phyloP scores from a whole-genome alignment of 1,284 basidiomycete species.

The Ceratobasidium sp. region DNA sequence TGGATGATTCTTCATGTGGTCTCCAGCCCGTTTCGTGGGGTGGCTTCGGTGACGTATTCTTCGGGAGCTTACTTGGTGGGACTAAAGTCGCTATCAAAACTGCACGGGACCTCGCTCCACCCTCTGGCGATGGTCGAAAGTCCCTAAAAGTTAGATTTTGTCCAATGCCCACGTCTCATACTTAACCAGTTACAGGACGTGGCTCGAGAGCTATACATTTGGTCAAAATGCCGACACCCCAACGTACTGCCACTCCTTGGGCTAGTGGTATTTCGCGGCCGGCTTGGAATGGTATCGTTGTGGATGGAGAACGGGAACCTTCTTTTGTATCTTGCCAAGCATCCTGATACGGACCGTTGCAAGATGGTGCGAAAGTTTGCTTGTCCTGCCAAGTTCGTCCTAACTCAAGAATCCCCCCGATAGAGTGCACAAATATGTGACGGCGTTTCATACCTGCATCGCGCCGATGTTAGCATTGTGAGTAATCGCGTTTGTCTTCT shows the following conservation, averaged over 20 bases:
- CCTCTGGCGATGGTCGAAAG: background rate
- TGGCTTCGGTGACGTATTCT: constrained; percentile 17
- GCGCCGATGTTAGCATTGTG: constrained; percentile 8
- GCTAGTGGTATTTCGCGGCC: background rate
- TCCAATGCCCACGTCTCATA: background rate
- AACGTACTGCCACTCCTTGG: constrained; percentile 16
- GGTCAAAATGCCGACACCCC: constrained; percentile 10
- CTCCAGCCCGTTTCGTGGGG: background rate
- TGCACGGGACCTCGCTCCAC: background rate
- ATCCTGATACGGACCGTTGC: constrained; percentile 1
- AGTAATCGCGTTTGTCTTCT: background rate
- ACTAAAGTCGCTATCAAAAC: background rate
- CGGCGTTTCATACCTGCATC: constrained; percentile 13
- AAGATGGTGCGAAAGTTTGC: background rate
- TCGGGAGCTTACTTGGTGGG: background rate
- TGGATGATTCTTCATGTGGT: background rate
- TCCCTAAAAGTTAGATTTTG: background rate
- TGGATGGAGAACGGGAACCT: constrained; percentile 32
- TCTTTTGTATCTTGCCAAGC: background rate
- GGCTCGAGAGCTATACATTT: constrained; percentile 11
- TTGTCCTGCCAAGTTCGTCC: background rate
- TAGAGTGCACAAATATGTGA: constrained; percentile 17
- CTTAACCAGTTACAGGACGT: background rate
- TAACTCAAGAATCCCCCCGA: no score
- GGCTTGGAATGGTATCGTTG: constrained; percentile 19